Evolutionary conservation across 352 stramenopile species (phyloP), one percentile per base, ranked within the genome.

Genomic region (Globisporangium cystogenes): DNA sequence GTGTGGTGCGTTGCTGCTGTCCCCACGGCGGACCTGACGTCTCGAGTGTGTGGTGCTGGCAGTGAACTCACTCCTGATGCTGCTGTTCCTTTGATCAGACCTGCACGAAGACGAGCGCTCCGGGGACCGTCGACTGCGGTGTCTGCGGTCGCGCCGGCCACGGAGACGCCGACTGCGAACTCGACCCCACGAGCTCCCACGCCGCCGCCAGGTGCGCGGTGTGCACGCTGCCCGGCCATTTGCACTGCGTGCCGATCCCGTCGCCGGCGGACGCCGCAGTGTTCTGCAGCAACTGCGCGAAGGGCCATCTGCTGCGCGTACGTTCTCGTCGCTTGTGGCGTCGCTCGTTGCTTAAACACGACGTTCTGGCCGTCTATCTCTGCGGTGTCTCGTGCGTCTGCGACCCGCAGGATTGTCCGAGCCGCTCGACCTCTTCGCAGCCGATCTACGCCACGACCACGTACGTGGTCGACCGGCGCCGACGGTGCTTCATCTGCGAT

Each of bases 201-300:
- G 53, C 65, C 31, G 48, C 82, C 31, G 50, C 82, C 42, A 79
- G 62, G 24, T 91, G 80, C 59, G 87, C 88, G 73, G 76, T 91
- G 37, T 91, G 80, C 48, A 67, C 68, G 16, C 42, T 69, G 53
- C 50, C 59, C 20, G 80, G 80, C 46, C 80, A 91, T 61, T 53
- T 86, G 53, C 69, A 86, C 48, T 88, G 80, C 68, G 66, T 72
- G 3, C 77, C 80, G 1, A 57, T 88, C 41, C 71, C 75, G 1
- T 65, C 71, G 29, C 76, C 80, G 48, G 69, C 75, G 20, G 76
- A 88, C 53, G 10, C 35, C 35, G 15, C 11, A 10, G 15, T 40
- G 11, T 40, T 40, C 35, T 40, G 35, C 15, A 14, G 11, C 35
- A 14, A 40, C 35, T 40, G 35, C 35, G 35, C 35, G 1, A 40